A percentile compares a stretch with the other conserved stretches of the same genome.
These are phyloP conservation scores for Scedosporium apiospermum DNA, from an alignment of 2,329 filamentous ascomycete species.

Conservation along the genomic window DNA sequence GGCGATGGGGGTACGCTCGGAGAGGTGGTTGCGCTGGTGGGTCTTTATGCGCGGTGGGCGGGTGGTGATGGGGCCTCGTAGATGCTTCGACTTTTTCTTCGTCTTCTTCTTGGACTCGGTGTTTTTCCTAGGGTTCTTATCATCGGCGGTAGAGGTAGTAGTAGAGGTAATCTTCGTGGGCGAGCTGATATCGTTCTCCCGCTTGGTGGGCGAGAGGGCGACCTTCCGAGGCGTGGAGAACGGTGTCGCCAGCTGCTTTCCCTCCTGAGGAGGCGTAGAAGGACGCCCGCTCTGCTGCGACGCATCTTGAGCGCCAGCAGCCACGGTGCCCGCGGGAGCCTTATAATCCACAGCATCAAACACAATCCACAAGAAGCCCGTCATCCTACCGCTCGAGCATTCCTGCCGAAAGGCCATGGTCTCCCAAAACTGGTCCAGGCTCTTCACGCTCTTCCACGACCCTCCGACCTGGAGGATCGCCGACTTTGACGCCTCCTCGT, in stretches of 20 bases:
- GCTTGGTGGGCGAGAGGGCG: constrained; percentile 16
- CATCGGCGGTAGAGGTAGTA: not conserved
- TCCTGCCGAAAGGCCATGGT: constrained; percentile 96
- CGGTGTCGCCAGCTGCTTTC: not conserved
- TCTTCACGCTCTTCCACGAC: constrained; percentile 74
- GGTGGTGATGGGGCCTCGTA: constrained; percentile 52
- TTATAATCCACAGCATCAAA: constrained; percentile 40
- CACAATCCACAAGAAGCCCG: constrained; percentile 91
- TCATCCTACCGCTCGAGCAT: constrained; percentile 83
- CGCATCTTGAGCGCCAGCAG: not conserved
- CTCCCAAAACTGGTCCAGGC: constrained; percentile 93
- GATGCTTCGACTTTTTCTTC: constrained; percentile 36
- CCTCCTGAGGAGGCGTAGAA: constrained; percentile 12
- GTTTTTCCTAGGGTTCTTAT: constrained; percentile 13
- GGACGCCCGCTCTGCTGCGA: not conserved
- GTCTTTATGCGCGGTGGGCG: constrained; percentile 59
- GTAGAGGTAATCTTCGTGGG: not conserved
- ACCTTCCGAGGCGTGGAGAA: constrained; percentile 23
- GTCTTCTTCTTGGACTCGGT: constrained; percentile 25
- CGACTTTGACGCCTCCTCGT: constrained; percentile 64
- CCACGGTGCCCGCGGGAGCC: constrained; percentile 10
- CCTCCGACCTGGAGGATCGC: constrained; percentile 46
- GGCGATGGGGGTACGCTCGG: constrained; percentile 33
- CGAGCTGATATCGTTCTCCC: not conserved
- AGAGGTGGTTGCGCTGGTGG: constrained; percentile 35